Base-by-base conservation (phyloP, 352 stramenopile species). In the Phytophthora podocarpi region DNA sequence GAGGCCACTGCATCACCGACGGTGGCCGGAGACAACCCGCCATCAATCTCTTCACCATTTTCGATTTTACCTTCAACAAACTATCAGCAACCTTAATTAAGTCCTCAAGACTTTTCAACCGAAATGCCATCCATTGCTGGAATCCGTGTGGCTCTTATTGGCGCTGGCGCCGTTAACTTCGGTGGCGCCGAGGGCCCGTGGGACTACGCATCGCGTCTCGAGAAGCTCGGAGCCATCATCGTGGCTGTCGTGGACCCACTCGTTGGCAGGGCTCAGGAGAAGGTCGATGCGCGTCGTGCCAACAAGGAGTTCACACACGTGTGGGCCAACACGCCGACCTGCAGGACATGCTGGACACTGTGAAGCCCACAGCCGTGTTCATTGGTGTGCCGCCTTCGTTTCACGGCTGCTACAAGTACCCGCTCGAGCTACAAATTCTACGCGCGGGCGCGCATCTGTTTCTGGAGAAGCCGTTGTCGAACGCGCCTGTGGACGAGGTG, bases 361-460 rank as follows among this genome's bases (percentile, higher is more conserved):
- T 42, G 37, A 69, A 68, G 32, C 70, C 70, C n/a, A 70, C 57
- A 5, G 70, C 58, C 15, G 70, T 67, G 9, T 78, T 67, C 50
- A 78, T 78, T 46, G 64, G 69, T 15, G 64, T 74, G 35, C 59
- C 69, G 13, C 64, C 69, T n/a, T 72, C 64, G 2, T 77, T 67
- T 64, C 69, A 74, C 55, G 64, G 69, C 35, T 74, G 69, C 59
- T 77, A 68, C 56, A 69, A 74, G 55, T 70, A 70, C 51, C 69
- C 64, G 34, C 35, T 77, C 27, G 69, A 77, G 52, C 51, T 77
- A 26, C 55, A 67, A 20, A 53, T 60, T 20, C 55, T 77, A 5
- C 64, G 64, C 21, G 69, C 64, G 7, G 69, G 69, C 11, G 69
- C 47, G 10, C 69, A 74, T 59, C 39, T 78, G 18, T 74, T 78